Evolutionary conservation across 805 yeast genomes (phyloP), one percentile per base, ranked within the genome.

Genomic region (Candida ulmi): DNA sequence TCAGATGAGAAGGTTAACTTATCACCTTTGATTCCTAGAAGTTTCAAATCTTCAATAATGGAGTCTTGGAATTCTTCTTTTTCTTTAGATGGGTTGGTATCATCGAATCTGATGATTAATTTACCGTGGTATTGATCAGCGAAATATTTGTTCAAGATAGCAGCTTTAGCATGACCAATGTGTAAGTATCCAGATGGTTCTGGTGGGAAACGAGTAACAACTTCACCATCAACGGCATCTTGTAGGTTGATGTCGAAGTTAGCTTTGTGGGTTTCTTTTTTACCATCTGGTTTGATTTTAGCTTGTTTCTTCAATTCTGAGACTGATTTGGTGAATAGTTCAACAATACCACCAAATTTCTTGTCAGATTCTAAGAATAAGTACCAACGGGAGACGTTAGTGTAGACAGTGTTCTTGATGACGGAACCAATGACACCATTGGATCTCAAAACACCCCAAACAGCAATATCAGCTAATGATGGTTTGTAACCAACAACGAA

Each of bases 111-210:
- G 58, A 93, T 83, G 58, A 93, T 88, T 62, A 93, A 78, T 68
- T 93, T 93, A 62, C 99, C 99, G 58, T 93, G 84, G 74, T 91
- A 93, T 59, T 78, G 83, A 54, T 87, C 82, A 36, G 99, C 99
- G 69, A 93, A 91, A 70, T 90, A 91, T 67, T 93, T 93, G 71
- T 93, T 93, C 61, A 93, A 76, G 43, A 93, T 74, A 40, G 99
- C 99, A 46, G 99, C 99, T 68, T 93, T 93, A 45, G 96, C 99
- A 62, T 93, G 99, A 52, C 99, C 99, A 67, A 93, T 93, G 68
- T 93, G 99, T 66, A 93, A 76, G 66, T 90, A 93, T 69, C 99
- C 99, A 68, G 95, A 86, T 44, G 99, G 99, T 71, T 93, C 99
- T 49, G 99, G 99, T 43, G 96, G 99, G 80, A 93, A 93, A 69